phyloP scores from a whole-genome alignment of 352 stramenopile genomes.

The Globisporangium rhizosaccharum region DNA sequence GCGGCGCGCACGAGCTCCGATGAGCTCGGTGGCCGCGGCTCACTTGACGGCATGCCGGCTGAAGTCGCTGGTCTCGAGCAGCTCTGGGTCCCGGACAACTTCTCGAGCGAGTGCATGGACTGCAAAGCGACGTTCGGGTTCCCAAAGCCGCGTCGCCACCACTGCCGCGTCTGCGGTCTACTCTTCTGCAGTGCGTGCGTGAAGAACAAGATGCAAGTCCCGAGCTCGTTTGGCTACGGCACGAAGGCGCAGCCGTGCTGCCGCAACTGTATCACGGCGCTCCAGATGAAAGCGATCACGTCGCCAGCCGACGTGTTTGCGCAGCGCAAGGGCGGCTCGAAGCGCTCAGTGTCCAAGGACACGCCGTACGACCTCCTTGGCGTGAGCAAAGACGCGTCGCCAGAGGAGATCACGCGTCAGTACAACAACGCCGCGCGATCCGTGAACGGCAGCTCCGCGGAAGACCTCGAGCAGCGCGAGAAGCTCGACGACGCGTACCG shows the following conservation, averaged over 20 bases:
- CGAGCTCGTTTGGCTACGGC: slow-evolving; percentile 75
- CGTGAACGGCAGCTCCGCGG: slow-evolving; percentile 55
- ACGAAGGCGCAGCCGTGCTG: slow-evolving; percentile 72
- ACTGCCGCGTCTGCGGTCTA: slow-evolving; percentile 81
- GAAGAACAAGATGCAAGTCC: slow-evolving; percentile 81
- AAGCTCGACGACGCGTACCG: slow-evolving; percentile 79
- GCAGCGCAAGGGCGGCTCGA: slow-evolving; percentile 51
- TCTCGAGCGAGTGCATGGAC: slow-evolving; percentile 85
- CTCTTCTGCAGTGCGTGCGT: slow-evolving; percentile 80
- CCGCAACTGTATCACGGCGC: slow-evolving; percentile 71
- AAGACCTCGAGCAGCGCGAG: slow-evolving; percentile 65
- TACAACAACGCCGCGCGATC: slow-evolving; percentile 68
- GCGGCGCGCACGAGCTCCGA: slow-evolving; percentile 16
- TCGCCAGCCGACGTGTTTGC: slow-evolving; percentile 83
- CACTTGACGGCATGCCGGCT: slow-evolving; percentile 41
- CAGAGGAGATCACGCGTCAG: slow-evolving; percentile 69
- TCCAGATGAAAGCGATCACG: slow-evolving; percentile 85
- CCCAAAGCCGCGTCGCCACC: slow-evolving; percentile 73
- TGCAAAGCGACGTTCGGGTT: slow-evolving; percentile 81
- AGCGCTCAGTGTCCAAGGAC: slow-evolving; percentile 38
- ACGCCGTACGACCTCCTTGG: slow-evolving; percentile 69
- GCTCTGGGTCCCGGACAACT: slow-evolving; percentile 86
- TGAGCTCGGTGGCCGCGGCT: slow-evolving; percentile 30
- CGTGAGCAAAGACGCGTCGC: slow-evolving; percentile 55
- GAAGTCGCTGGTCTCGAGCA: slow-evolving; percentile 75